Base-by-base conservation (phyloP, 2,329 filamentous ascomycete species). In the Colletotrichum salicis region DNA sequence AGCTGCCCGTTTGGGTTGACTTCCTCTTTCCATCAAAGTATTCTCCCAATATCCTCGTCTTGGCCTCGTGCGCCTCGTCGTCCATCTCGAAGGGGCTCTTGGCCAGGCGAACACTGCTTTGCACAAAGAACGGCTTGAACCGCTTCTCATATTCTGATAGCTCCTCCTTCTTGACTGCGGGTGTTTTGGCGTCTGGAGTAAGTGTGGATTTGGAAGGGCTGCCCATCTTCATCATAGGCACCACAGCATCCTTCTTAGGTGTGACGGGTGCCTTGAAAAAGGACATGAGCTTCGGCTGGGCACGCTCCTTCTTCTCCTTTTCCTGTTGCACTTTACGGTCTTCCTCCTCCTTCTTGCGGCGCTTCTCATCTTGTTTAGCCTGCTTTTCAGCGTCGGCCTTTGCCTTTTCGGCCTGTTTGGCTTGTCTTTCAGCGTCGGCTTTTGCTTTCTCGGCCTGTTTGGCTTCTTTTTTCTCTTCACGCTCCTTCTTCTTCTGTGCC, bases 51-150 rank as follows among this genome's bases (percentile, higher is more conserved):
- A 85, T 85, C 22, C 75, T 77, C 33, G 84, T 86, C 79, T 88
- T 91, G 62, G 77, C 82, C n/a, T 84, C 78, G 31, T 85, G 83
- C 0, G 89, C 87, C 71, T 90, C 85, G 1, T 86, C 79, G 74
- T 94, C 91, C 79, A 91, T 86, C 51, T 86, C 80, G 33, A 89
- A 89, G 2, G 84, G 85, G 60, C 86, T 83, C 0, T 87, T 86
- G 0, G 95, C 94, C 64, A 98, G 76, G n/a, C 83, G 88, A 1
- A 94, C 93, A 77, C 94, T 88, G 3, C 91, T 86, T 70, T 94
- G 92, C 57, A 96, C 78, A 73, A 93, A 95, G 80, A 98, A 98
- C 0, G 93, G 91, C 37, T 94, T 88, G 77, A 98, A 98, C 45
- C 87, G 84, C 75, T 90, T 91, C 22, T 93, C 84, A 75, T 94